Evolutionary conservation across 225 moss, liverwort and hornwort genomes (phyloP).

Genomic region (Sphagnum tenellum): DNA sequence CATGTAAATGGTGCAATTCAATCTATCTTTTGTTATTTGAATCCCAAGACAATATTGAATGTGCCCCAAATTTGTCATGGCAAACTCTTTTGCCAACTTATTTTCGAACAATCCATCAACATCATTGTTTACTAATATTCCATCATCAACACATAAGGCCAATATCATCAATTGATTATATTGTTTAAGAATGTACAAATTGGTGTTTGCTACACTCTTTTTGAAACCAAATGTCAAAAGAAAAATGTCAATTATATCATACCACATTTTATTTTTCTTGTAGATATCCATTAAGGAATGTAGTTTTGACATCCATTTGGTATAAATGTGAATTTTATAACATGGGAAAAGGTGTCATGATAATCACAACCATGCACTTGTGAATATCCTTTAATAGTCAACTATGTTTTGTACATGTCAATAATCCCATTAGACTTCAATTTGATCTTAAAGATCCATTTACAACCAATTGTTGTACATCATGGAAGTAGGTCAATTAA

Average conservation of each 20-base stretch:
- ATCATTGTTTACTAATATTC: not conserved
- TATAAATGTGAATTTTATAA: not conserved
- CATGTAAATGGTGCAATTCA: not conserved
- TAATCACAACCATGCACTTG: not conserved
- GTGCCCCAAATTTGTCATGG: not conserved
- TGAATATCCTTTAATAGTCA: slow-evolving; percentile 1
- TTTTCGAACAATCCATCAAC: not conserved
- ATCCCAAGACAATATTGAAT: slow-evolving; percentile 1
- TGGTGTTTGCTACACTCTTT: not conserved
- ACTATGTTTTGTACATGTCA: not conserved
- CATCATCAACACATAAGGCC: not conserved
- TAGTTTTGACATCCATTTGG: not conserved
- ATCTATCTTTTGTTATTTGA: not conserved
- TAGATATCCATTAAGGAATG: not conserved
- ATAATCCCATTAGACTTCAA: not conserved
- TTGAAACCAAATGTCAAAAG: not conserved
- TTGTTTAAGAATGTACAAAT: not conserved
- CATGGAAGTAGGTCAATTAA: not conserved
- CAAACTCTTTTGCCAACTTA: not conserved
- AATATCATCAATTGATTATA: not conserved
- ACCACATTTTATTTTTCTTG: not conserved
- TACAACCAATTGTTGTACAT: not conserved
- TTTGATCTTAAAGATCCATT: slow-evolving; percentile 5
- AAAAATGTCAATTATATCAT: not conserved
- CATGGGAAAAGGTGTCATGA: slow-evolving; percentile 3